Evolutionary conservation across 2,329 filamentous ascomycete genomes (phyloP), one percentile per base, ranked within the genome.

Genomic region (Magnaporthiopsis poae): DNA sequence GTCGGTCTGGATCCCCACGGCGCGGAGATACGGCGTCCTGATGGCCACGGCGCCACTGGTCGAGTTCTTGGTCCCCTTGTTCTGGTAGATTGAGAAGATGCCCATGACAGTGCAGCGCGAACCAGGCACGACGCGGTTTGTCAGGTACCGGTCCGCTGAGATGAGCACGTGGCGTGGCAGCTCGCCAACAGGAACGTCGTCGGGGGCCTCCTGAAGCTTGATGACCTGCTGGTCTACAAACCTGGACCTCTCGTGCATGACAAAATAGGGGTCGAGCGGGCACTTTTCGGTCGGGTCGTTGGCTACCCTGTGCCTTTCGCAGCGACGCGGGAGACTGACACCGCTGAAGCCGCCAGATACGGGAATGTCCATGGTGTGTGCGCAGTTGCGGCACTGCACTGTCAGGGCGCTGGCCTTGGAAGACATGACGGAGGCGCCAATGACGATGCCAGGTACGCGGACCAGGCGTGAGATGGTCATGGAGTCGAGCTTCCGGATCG

Each of bases 181-280:
- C 78, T 99, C 95, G 80, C 95, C 95, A 1, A 99, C 95, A 0
- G 95, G 95, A 0, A 99, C 95, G 77, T 98, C 92, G 74, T 99
- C 95, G 1, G 95, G 95, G 0, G 94, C 95, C 78, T 99, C 95
- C 75, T 99, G 95, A 25, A 99, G 86, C 77, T 99, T 99, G 75
- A 99, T 90, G 68, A 99, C 91, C 77, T 99, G 95, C 77, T 99
- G 95, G 74, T 99, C 95, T 73, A 98, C 93, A 75, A 99, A 99
- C 69, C 88, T 87, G 56, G 91, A 96, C 76, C 90, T 92, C 77
- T 99, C 95, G 75, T 99, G 95, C 67, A 95, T 84, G 67, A 99
- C 92, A 73, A 95, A 96, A 79, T 97, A 99, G 21, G 95, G 95
- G 73, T 99, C 95, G 68, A 99, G 80, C 0, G 94, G 93, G 73